These are phyloP conservation scores for Leccinum uliginosum DNA, from an alignment of 768 basidiomycete species.

Conservation along the genomic window DNA sequence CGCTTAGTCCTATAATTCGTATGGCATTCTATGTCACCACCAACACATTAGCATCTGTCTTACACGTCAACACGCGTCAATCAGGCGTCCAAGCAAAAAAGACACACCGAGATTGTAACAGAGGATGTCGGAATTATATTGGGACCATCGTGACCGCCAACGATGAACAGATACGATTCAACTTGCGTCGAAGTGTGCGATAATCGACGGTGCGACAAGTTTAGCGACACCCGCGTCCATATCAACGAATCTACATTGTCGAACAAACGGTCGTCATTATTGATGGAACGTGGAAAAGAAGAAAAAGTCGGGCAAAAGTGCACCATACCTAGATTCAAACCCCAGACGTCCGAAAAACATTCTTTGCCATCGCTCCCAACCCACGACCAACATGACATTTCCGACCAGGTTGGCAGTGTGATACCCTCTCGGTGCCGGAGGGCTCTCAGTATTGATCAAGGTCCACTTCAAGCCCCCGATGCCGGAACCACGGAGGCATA, in stretches of 20 bases:
- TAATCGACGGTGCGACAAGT: conserved; percentile 51
- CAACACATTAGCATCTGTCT: background rate
- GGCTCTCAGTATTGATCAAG: conserved; percentile 51
- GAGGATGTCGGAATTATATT: conserved; percentile 72
- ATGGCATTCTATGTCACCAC: conserved; percentile 76
- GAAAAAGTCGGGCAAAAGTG: background rate
- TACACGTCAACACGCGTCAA: background rate
- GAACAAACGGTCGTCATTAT: background rate
- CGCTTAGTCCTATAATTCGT: conserved; percentile 84
- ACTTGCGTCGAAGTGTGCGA: conserved; percentile 88
- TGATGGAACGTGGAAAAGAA: background rate
- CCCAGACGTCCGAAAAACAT: conserved; percentile 86
- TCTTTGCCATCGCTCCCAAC: conserved; percentile 89
- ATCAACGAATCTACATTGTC: conserved; percentile 22
- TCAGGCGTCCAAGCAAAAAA: background rate
- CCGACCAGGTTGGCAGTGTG: conserved; percentile 87
- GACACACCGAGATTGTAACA: conserved; percentile 80
- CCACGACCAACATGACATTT: conserved; percentile 81
- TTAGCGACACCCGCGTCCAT: conserved; percentile 27
- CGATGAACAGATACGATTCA: conserved; percentile 85
- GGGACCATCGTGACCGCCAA: conserved; percentile 79
- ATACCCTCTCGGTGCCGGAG: conserved; percentile 73
- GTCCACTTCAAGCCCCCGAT: conserved; percentile 49
- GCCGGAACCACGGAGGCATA: conserved; percentile 15
- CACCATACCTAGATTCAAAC: conserved; percentile 72